Conservation (phyloP, 352 stramenopile genomes). For the Phytopythium cucurbitacearum region DNA sequence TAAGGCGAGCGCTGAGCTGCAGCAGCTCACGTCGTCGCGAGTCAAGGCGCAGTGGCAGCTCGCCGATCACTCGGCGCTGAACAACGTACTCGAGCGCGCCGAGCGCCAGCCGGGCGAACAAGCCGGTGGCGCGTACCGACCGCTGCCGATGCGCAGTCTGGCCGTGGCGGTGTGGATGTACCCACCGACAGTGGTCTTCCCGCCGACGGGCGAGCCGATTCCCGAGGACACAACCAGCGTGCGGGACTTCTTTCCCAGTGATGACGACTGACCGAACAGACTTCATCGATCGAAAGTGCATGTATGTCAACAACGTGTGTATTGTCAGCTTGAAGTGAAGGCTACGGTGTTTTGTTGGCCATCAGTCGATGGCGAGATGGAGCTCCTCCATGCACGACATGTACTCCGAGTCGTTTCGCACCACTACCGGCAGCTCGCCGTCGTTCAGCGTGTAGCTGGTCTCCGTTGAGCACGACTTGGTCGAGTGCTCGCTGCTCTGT, state of each 20-base stretch:
- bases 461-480: no score
- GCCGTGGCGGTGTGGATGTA: conserved; percentile 72
- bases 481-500: no score
- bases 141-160: conserved; percentile 47
- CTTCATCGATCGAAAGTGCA: not conserved
- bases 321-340: no score
- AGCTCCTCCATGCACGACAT: no score
- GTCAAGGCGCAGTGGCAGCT: conserved; percentile 65
- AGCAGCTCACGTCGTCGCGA: conserved; percentile 19
- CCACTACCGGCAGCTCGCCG: no score
- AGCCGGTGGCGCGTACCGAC: conserved; percentile 30
- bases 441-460: no score
- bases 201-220: conserved; percentile 49
- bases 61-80: conserved; percentile 40
- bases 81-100: conserved; percentile 39
- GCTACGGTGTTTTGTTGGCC: no score
- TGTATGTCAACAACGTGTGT: no score
- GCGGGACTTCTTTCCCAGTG: conserved; percentile 44
- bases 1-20: conserved; percentile 24
- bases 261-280: not conserved
- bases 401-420: no score
- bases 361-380: no score
- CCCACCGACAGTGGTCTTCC: conserved; percentile 56
- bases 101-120: conserved; percentile 5
- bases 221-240: conserved; percentile 28